phyloP scores from a whole-genome alignment of 2,329 filamentous ascomycete genomes.

The Aspergillus thermomutatus region DNA sequence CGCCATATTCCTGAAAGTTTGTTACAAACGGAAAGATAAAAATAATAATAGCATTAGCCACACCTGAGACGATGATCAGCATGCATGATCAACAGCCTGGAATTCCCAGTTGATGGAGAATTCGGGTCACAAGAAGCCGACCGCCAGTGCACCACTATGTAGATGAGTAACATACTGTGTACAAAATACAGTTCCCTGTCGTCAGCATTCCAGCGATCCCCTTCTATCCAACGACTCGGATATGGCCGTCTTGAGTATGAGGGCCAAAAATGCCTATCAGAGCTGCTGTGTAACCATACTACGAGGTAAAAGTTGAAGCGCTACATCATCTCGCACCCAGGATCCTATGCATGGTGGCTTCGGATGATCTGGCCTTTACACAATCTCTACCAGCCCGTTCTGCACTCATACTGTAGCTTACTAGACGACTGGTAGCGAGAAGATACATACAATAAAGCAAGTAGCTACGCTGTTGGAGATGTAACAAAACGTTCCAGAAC shows the following conservation, averaged over 20 bases:
- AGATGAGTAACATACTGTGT: too few relatives aligned
- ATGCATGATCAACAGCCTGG: neutral
- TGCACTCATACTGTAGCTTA: neutral
- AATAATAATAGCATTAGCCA: neutral
- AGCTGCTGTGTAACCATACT: neutral
- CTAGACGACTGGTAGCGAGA: neutral
- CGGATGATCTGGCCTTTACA: too few relatives aligned
- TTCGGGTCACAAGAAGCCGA: neutral
- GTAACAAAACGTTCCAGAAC: neutral
- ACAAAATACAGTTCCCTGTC: neutral
- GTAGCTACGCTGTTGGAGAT: neutral
- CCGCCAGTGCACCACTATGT: too few relatives aligned
- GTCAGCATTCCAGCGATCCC: neutral
- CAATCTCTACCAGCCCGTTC: neutral
- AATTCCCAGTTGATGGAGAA: neutral
- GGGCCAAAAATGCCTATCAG: neutral
- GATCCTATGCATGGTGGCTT: too few relatives aligned
- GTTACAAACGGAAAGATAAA: neutral
- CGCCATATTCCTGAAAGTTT: neutral
- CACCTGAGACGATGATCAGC: neutral
- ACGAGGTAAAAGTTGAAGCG: neutral
- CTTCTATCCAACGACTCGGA: neutral
- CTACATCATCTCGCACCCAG: neutral
- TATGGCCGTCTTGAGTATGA: too few relatives aligned
- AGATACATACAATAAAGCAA: neutral